phyloP scores from a whole-genome alignment of 208 protist species.

The Herpetomonas tarakana region DNA sequence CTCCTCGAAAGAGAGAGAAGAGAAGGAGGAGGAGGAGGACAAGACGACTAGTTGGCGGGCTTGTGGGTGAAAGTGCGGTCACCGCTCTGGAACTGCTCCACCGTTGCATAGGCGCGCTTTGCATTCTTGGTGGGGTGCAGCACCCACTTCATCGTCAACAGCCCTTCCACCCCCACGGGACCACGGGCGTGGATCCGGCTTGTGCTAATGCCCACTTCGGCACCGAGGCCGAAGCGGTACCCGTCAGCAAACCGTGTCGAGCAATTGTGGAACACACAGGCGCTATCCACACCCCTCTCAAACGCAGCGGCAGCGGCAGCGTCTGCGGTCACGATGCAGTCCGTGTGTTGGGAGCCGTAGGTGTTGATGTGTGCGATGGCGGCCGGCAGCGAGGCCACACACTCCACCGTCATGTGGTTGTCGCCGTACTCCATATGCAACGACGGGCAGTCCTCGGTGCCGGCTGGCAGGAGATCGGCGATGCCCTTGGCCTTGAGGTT shows the following conservation, averaged over 20 bases:
- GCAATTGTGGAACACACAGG: slow-evolving; percentile 92
- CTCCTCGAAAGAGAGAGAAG: slow-evolving; percentile 7
- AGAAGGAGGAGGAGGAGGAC: background rate
- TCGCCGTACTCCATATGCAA: slow-evolving; percentile 70
- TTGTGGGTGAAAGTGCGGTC: slow-evolving; percentile 48
- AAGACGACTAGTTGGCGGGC: background rate
- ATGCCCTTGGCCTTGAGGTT: slow-evolving; percentile 20
- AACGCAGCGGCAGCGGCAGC: slow-evolving; percentile 42
- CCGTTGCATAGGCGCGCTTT: slow-evolving; percentile 27
- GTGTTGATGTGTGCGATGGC: slow-evolving; percentile 88
- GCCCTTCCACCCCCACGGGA: slow-evolving; percentile 91
- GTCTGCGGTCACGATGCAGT: slow-evolving; percentile 81
- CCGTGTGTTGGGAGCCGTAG: slow-evolving; percentile 88
- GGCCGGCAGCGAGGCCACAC: slow-evolving; percentile 37
- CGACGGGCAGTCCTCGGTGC: slow-evolving; percentile 13
- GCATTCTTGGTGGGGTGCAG: slow-evolving; percentile 21
- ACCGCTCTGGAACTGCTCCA: slow-evolving; percentile 44
- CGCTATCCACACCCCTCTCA: slow-evolving; percentile 67
- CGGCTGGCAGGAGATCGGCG: slow-evolving; percentile 3
- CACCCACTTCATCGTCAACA: slow-evolving; percentile 77
- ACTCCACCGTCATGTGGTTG: slow-evolving; percentile 42
- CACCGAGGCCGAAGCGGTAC: slow-evolving; percentile 89
- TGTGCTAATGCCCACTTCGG: slow-evolving; percentile 93
- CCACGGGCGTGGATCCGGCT: slow-evolving; percentile 90
- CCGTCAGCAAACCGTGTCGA: slow-evolving; percentile 92